These are phyloP conservation scores for Magnaporthiopsis rhizophila DNA, from an alignment of 2,329 filamentous ascomycete genomes.

Conservation along the genomic window DNA sequence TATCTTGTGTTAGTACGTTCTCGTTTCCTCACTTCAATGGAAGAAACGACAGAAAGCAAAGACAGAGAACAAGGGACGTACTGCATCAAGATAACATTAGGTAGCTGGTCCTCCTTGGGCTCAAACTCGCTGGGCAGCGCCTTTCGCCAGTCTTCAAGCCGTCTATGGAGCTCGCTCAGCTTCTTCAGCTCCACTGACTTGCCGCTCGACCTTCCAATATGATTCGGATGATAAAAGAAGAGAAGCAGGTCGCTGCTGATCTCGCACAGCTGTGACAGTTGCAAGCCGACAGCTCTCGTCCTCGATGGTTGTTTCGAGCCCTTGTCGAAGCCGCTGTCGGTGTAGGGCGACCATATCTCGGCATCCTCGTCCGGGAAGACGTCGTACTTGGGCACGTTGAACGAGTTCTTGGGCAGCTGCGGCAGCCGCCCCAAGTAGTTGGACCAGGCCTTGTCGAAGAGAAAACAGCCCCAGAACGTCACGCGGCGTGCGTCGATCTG, in stretches of 20 bases:
- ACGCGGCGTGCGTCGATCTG: slow-evolving; percentile 85
- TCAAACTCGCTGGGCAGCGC: slow-evolving; percentile 80
- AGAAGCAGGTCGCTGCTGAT: slow-evolving; percentile 86
- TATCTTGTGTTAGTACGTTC: not conserved
- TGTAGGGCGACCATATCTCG: slow-evolving; percentile 80
- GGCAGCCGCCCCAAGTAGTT: slow-evolving; percentile 91
- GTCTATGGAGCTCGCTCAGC: slow-evolving; percentile 81
- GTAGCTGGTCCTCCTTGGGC: slow-evolving; percentile 79
- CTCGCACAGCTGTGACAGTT: slow-evolving; percentile 78
- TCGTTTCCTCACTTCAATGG: not conserved
- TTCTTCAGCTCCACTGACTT: slow-evolving; percentile 86
- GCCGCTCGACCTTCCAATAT: slow-evolving; percentile 54
- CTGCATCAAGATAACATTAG: slow-evolving; percentile 75
- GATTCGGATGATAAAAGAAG: slow-evolving; percentile 82
- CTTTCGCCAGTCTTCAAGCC: slow-evolving; percentile 82
- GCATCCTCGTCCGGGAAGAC: slow-evolving; percentile 86
- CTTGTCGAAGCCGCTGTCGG: slow-evolving; percentile 70
- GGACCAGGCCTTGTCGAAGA: slow-evolving; percentile 99
- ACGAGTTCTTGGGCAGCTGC: slow-evolving; percentile 70
- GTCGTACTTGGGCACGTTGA: slow-evolving; percentile 81
- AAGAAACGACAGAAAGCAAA: not conserved
- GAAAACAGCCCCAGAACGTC: slow-evolving; percentile 95
- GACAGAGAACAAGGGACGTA: slow-evolving; percentile 39
- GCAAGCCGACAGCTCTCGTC: slow-evolving; percentile 72
- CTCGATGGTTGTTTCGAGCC: slow-evolving; percentile 70